phyloP scores from a whole-genome alignment of 768 basidiomycete genomes.

The Mycena amicta region DNA sequence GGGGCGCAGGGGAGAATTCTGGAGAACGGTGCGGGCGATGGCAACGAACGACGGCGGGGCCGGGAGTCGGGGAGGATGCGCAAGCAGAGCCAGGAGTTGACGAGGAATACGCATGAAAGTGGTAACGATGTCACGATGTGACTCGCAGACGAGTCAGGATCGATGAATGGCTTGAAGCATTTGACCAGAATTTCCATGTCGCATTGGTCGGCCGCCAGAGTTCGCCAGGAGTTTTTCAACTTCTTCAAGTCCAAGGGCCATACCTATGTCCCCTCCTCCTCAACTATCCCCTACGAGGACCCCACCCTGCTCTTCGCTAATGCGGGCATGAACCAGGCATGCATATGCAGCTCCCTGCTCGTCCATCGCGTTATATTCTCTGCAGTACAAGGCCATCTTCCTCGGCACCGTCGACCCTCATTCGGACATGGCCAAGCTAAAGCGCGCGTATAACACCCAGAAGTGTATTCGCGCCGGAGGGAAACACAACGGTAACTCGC shows the following conservation, averaged over 20 bases:
- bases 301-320: conserved; percentile 97
- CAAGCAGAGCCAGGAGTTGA: conserved; percentile 38
- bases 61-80: conserved; percentile 35
- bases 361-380: conserved; percentile 18
- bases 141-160: conserved; percentile 12
- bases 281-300: conserved; percentile 96
- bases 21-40: conserved; percentile 21
- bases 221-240: conserved; percentile 89
- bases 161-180: conserved; percentile 10
- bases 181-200: conserved; percentile 35
- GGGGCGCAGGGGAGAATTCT: conserved; percentile 23
- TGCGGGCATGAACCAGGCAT: conserved; percentile 94
- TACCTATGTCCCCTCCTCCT: conserved; percentile 86
- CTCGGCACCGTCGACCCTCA: conserved; percentile 97
- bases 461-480: conserved; percentile 99
- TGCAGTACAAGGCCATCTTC: conserved; percentile 93
- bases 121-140: conserved; percentile 22
- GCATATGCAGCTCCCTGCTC: conserved; percentile 14
- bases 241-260: conserved; percentile 83
- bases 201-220: conserved; percentile 79
- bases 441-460: conserved; percentile 93
- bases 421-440: conserved; percentile 87
- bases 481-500: conserved; percentile 85
- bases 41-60: no score
- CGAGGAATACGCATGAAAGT: conserved; percentile 38